phyloP scores from a whole-genome alignment of 73 alveolate species.

The Durusdinium trenchii region DNA sequence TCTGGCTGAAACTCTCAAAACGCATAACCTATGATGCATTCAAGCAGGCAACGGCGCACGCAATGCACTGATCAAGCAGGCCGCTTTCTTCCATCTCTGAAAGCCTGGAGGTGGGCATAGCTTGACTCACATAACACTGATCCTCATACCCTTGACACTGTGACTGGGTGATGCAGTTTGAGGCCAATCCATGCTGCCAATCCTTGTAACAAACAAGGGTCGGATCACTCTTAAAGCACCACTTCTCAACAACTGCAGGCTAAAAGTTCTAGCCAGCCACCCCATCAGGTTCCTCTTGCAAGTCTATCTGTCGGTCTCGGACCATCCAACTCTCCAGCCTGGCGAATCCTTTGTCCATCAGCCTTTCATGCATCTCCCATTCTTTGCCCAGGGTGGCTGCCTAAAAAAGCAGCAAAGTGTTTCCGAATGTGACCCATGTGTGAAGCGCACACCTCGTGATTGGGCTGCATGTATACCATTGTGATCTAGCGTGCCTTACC shows the following conservation, averaged over 20 bases:
- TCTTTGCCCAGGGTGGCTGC: constrained; percentile 50
- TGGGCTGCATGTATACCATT: too few species aligned
- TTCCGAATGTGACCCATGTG: too few species aligned
- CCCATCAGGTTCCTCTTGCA: too few species aligned
- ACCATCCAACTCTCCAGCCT: too few species aligned
- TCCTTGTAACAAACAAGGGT: too few species aligned
- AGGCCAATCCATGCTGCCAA: too few species aligned
- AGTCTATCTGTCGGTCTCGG: too few species aligned
- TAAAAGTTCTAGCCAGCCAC: too few species aligned
- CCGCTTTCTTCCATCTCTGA: constrained; percentile 50
- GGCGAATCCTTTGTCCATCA: constrained; percentile 60
- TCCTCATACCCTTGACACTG: neutral
- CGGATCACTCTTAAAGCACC: neutral
- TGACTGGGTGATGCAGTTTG: too few species aligned
- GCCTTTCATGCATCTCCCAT: constrained; percentile 28
- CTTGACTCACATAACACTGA: neutral
- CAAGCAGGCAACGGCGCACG: neutral
- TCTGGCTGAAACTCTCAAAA: neutral
- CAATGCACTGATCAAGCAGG: constrained; percentile 70
- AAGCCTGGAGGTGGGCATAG: constrained; percentile 7
- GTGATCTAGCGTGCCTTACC: too few species aligned
- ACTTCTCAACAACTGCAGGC: neutral
- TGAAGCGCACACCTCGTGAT: too few species aligned
- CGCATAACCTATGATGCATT: neutral
- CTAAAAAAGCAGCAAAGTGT: too few species aligned